These are phyloP conservation scores for Cytospora paraplurivora DNA, from an alignment of 2,329 filamentous ascomycete species.

Conservation along the genomic window DNA sequence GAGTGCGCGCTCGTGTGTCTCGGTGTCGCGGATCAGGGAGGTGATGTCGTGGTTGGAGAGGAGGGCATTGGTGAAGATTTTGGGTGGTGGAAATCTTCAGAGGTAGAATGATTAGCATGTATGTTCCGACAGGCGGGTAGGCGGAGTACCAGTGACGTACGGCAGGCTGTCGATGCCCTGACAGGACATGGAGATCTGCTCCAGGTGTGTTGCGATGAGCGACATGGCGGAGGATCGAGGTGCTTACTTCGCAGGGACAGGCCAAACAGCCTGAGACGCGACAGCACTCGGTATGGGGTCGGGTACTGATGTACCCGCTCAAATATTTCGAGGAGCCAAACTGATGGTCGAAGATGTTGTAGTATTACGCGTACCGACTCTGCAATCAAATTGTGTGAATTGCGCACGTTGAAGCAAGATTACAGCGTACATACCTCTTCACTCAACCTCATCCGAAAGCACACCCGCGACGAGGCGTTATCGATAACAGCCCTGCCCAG, in stretches of 20 bases:
- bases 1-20: conserved; percentile 89
- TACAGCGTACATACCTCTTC: background rate
- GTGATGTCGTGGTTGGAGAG: conserved; percentile 91
- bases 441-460: background rate
- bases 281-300: background rate
- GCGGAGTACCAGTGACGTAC: conserved; percentile 47
- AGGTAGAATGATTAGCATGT: background rate
- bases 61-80: conserved; percentile 92
- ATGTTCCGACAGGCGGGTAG: background rate
- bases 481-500: conserved; percentile 16
- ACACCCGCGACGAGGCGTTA: conserved; percentile 14
- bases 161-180: conserved; percentile 74
- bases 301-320: background rate
- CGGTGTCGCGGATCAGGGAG: conserved; percentile 89
- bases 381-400: background rate
- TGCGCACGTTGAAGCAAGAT: background rate
- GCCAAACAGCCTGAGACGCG: background rate
- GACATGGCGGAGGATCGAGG: conserved; percentile 56
- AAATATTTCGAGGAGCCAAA: background rate
- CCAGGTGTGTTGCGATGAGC: conserved; percentile 69
- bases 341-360: background rate
- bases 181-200: conserved; percentile 77
- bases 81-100: conserved; percentile 85
- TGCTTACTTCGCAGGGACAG: conserved; percentile 12
- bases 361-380: background rate